Evolutionary conservation across 2,329 filamentous ascomycete genomes (phyloP).

Genomic region (Stagonosporopsis vannaccii): DNA sequence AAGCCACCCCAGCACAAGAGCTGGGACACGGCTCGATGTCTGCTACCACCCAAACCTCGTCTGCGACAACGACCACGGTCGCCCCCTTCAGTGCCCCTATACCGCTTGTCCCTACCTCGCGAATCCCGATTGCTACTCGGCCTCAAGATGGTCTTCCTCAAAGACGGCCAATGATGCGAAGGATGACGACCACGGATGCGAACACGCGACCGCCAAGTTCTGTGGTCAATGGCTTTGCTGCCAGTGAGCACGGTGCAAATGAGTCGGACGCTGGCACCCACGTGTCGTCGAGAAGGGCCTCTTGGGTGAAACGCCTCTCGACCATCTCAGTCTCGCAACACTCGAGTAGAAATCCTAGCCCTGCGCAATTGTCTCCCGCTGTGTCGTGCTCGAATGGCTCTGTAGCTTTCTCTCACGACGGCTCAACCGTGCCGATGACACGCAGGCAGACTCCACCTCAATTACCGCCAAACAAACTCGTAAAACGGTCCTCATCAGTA

Average conservation of each 20-base stretch:
- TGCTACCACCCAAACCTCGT: slow-evolving; percentile 35
- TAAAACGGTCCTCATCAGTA: slow-evolving; percentile 72
- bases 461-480: slow-evolving; percentile 75
- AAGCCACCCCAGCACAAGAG: slow-evolving; percentile 46
- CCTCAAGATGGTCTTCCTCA: slow-evolving; percentile 41
- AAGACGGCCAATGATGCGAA: slow-evolving; percentile 40
- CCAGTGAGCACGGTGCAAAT: slow-evolving; percentile 30
- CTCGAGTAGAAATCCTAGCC: slow-evolving; percentile 69
- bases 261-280: slow-evolving; percentile 34
- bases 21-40: slow-evolving; percentile 38
- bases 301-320: slow-evolving; percentile 77
- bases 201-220: slow-evolving; percentile 27
- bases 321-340: slow-evolving; percentile 70
- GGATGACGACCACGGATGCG: slow-evolving; percentile 43
- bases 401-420: slow-evolving; percentile 54
- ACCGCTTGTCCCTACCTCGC: slow-evolving; percentile 33
- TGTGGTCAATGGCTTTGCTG: slow-evolving; percentile 29
- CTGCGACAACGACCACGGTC: slow-evolving; percentile 33
- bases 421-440: slow-evolving; percentile 70
- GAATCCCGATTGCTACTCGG: slow-evolving; percentile 35
- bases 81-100: slow-evolving; percentile 35
- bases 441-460: slow-evolving; percentile 49
- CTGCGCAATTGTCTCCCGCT: slow-evolving; percentile 71
- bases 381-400: slow-evolving; percentile 69
- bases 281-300: slow-evolving; percentile 55